phyloP scores from a whole-genome alignment of 495 filamentous ascomycete genomes.

The Trichoderma asperelloides region DNA sequence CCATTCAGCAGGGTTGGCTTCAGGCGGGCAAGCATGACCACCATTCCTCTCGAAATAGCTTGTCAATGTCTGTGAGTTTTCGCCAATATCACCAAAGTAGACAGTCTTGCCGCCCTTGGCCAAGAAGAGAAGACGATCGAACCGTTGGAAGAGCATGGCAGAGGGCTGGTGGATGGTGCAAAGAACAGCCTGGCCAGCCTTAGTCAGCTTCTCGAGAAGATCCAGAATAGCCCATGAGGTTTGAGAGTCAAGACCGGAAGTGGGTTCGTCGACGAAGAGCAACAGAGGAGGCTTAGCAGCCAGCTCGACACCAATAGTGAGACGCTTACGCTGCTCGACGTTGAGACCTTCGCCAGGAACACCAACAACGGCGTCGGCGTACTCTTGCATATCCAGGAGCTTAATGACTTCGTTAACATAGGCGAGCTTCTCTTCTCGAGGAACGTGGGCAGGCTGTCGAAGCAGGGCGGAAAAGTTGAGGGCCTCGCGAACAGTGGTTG shows the following conservation, averaged over 20 bases:
- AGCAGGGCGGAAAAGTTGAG: conserved; percentile 76
- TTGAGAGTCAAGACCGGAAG: conserved; percentile 75
- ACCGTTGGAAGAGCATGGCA: conserved; percentile 82
- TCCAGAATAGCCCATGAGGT: conserved; percentile 78
- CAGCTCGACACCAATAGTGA: conserved; percentile 88
- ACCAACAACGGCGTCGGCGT: conserved; percentile 81
- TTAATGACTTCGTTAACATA: conserved; percentile 91
- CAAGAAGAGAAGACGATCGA: conserved; percentile 80
- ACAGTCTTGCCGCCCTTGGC: conserved; percentile 74
- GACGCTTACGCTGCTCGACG: conserved; percentile 81
- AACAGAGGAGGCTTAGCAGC: conserved; percentile 84
- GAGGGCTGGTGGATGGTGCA: conserved; percentile 94
- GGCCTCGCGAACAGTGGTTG: conserved; percentile 79
- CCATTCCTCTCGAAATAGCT: conserved; percentile 79
- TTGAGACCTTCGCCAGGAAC: conserved; percentile 84
- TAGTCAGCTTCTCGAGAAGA: conserved; percentile 71
- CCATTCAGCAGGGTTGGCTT: conserved; percentile 92
- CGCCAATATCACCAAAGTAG: conserved; percentile 85
- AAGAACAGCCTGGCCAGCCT: conserved; percentile 77
- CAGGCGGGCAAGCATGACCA: conserved; percentile 58
- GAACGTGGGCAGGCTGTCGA: conserved; percentile 64
- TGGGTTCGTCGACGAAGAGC: conserved; percentile 86
- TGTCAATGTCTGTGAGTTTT: conserved; percentile 62
- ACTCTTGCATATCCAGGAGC: conserved; percentile 79
- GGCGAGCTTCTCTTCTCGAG: conserved; percentile 65